phyloP scores from a whole-genome alignment of 345 rosid genomes.

The Rhodomyrtus tomentosa region DNA sequence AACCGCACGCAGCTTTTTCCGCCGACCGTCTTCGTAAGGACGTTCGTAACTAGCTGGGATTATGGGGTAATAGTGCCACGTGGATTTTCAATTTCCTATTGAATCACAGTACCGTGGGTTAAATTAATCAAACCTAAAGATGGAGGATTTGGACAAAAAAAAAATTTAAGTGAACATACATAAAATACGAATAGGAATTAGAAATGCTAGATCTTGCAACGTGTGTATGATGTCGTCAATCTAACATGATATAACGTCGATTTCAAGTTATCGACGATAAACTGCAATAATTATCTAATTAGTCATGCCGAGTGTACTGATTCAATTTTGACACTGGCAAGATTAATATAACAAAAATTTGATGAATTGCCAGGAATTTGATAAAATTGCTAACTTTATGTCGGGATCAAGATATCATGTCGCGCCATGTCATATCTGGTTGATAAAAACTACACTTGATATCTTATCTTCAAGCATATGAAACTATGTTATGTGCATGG shows the following conservation, averaged over 20 bases:
- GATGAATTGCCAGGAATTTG: not conserved
- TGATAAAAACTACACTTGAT: not conserved
- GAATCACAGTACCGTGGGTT: not conserved
- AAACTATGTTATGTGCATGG: not conserved
- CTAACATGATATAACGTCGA: not conserved
- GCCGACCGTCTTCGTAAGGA: not conserved
- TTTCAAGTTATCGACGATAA: not conserved
- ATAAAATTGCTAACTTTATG: not conserved
- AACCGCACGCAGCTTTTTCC: not conserved
- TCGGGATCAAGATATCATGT: not conserved
- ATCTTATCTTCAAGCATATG: not conserved
- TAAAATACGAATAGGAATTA: not conserved
- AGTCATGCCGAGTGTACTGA: not conserved
- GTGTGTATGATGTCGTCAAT: not conserved
- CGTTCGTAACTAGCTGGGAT: not conserved
- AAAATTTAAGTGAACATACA: not conserved
- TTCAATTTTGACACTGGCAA: not conserved
- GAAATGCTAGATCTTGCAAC: not conserved
- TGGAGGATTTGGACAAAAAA: not conserved
- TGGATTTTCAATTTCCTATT: not conserved
- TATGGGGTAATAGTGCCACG: not conserved
- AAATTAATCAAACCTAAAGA: not conserved
- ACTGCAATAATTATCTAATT: rapidly evolving
- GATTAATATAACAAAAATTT: not conserved
- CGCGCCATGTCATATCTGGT: not conserved